Conservation (phyloP, 306 rosid species). For the Vigna radiata region DNA sequence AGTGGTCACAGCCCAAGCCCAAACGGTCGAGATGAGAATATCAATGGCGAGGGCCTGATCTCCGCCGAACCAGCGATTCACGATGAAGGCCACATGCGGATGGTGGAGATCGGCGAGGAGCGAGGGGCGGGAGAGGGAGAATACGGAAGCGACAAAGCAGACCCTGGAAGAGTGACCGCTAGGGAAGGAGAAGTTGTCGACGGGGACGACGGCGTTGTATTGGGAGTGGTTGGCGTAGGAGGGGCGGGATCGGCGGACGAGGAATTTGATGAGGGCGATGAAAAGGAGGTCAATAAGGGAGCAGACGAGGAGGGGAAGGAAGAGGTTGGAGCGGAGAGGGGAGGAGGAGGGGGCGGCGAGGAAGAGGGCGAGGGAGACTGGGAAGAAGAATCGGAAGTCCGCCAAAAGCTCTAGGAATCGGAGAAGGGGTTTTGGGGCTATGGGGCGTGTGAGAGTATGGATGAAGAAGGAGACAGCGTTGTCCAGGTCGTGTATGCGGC, state of each 20-base stretch:
- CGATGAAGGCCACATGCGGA: conserved; percentile 27
- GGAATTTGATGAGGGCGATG: conserved; percentile 59
- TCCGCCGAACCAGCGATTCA: conserved; percentile 43
- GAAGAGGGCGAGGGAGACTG: conserved; percentile 58
- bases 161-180: conserved; percentile 84
- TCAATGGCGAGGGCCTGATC: conserved; percentile 41
- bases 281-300: conserved; percentile 71
- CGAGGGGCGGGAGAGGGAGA: conserved; percentile 47
- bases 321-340: conserved; percentile 49
- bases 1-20: conserved; percentile 66
- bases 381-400: conserved; percentile 76
- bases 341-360: conserved; percentile 49
- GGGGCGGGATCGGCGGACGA: conserved; percentile 73
- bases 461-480: conserved; percentile 50
- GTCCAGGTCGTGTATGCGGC: conserved; percentile 52
- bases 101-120: conserved; percentile 34
- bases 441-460: conserved; percentile 50
- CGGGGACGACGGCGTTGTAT: conserved; percentile 65
- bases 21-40: conserved; percentile 41
- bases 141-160: conserved; percentile 67
- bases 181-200: conserved; percentile 78
- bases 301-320: conserved; percentile 66
- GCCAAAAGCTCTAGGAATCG: conserved; percentile 66
- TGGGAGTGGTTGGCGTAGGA: conserved; percentile 53
- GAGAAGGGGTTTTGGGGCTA: conserved; percentile 53